Evolutionary conservation across 768 basidiomycete species (phyloP), one percentile per base, ranked within the genome.

Genomic region (Podaxis rugospora): DNA sequence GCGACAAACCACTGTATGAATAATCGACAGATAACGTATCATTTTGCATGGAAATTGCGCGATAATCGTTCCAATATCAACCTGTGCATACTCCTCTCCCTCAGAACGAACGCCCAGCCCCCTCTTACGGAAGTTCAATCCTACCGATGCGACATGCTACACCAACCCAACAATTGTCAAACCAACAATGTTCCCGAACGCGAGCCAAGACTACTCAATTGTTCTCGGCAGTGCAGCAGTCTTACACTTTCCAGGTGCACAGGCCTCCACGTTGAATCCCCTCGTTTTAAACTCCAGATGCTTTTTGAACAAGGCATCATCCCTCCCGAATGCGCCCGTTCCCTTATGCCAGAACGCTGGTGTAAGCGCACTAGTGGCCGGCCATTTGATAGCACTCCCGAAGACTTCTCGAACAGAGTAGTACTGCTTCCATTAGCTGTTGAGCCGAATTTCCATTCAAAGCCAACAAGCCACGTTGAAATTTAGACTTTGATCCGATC

Each of bases 291-390:
- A 79, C 27, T 70, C 71, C 65, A 79, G 80, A 70, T 78, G 85
- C 36, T 78, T 66, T 42, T 79, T 68, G 64, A 81, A 81, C 4
- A 76, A 74, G 11, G 70, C 69, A 40, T 81, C 77, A 65, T 85
- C 80, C 16, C 69, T 61, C 46, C 70, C 78, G 62, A 86, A 82
- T 0, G 73, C 78, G 57, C 83, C 83, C 0, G 85, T 86, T 5
- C 86, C 74, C 46, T 72, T 71, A 67, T 87, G 86, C 86, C 85
- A 87, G 72, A 87, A 87, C 6, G 78, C 70, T 2, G 83, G 76
- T 21, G 71, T 74, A 11, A 87, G 74, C 1, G 84, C 67, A 51
- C n/a, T n/a, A n/a, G n/a, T n/a, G n/a, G n/a, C n/a, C n/a, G 69
- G 66, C 57, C 79, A 71, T 21, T 74, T 73, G 25, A 75, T 66